Evolutionary conservation across 2,329 filamentous ascomycete genomes (phyloP).

Genomic region (Aureobasidium namibiae): DNA sequence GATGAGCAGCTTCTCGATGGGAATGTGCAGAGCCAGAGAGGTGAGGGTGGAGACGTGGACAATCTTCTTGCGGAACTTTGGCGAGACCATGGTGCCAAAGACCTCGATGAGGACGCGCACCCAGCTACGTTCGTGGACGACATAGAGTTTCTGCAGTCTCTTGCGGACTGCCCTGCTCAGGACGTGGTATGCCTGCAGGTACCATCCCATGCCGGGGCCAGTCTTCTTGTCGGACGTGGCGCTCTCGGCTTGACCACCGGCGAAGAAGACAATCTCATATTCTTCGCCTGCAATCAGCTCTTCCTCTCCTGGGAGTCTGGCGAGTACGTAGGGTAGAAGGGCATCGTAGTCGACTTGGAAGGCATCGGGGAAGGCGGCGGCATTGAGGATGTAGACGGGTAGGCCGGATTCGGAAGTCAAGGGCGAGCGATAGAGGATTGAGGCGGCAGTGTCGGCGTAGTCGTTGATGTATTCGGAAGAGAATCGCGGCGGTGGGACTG

Average conservation of each 20-base stretch:
- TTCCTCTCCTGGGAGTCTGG: constrained; percentile 46
- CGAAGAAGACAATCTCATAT: constrained; percentile 51
- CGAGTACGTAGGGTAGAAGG: constrained; percentile 47
- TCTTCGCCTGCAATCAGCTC: constrained; percentile 45
- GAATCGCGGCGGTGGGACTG: constrained; percentile 37
- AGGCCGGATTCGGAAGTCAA: constrained; percentile 41
- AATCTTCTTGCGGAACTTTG: constrained; percentile 50
- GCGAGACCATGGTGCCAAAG: constrained; percentile 49
- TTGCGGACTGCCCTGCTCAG: constrained; percentile 47
- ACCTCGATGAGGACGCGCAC: constrained; percentile 48
- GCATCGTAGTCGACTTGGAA: constrained; percentile 46
- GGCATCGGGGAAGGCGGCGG: constrained; percentile 48
- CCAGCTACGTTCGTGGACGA: constrained; percentile 51
- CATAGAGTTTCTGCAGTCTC: constrained; percentile 47
- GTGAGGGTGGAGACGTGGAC: constrained; percentile 46
- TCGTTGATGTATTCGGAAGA: constrained; percentile 40
- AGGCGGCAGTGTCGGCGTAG: constrained; percentile 42
- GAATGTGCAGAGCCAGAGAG: constrained; percentile 41
- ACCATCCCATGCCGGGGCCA: constrained; percentile 47
- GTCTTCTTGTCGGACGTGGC: constrained; percentile 38
- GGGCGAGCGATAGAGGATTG: constrained; percentile 47
- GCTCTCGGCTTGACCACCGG: constrained; percentile 42
- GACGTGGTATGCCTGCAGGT: constrained; percentile 49
- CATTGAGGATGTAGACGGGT: constrained; percentile 47
- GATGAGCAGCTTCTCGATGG: constrained; percentile 45